Base-by-base conservation (phyloP, 805 yeast species). In the Clavispora asparagi region DNA sequence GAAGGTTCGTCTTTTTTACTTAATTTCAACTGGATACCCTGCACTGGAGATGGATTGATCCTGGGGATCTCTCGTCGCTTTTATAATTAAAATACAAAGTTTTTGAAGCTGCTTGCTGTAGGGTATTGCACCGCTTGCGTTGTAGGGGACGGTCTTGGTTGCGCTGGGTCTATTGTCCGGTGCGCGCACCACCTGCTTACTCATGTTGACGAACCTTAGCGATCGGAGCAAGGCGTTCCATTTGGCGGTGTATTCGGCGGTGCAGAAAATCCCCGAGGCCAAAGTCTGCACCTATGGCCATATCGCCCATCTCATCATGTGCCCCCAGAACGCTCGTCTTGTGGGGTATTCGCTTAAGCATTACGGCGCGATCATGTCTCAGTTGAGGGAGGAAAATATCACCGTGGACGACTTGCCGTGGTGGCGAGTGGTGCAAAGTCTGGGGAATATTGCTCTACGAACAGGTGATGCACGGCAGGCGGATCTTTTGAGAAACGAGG, bases 371-470 rank as follows among this genome's bases (percentile, higher is more conserved):
- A 59, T 66, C 26, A 52, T 64, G 6, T 54, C 57, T 14, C 53
- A 51, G 28, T 52, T 70, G 12, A 57, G 58, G 23, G 46, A 39
- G 1, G 70, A 65, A 9, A 52, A 52, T 19, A 50, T 44, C 6
- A 47, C 46, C 11, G 42, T 56, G 9, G 61, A 53, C 2, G 67
- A 65, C 9, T 75, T 85, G 12, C 92, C 92, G 4, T 87, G 95
- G 95, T 86, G 92, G 92, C 64, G 95, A 31, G 86, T 87, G 1
- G 68, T 87, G 9, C 74, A 77, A 23, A 70, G 85, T n/a, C 64
- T 77, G 14, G 94, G 94, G 0, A 68, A 63, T 16, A 81, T 86
- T 2, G 77, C 89, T 5, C 75, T 76, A 3, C 59, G 86, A 39
- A 64, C 58, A 31, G 74, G 77, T 1, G 79, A 77, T 43, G 52